These are phyloP conservation scores for Cystofilobasidium capitatum DNA, from an alignment of 768 basidiomycete species.

Conservation along the genomic window DNA sequence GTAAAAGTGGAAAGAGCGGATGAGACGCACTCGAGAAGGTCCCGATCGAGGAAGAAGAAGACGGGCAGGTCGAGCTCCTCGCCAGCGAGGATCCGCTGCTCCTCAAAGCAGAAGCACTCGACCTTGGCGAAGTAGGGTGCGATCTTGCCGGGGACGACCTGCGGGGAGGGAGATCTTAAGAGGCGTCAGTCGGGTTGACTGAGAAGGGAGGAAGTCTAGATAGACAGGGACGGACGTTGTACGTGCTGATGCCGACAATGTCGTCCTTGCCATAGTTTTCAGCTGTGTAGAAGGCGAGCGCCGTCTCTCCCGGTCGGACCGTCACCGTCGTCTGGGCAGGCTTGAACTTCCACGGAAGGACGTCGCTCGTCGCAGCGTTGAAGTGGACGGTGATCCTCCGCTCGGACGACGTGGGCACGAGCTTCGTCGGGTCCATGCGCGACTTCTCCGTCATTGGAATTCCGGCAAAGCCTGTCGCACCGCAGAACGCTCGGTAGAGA, in stretches of 20 bases:
- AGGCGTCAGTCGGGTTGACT: not conserved
- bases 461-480: conserved; percentile 92
- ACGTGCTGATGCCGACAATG: conserved; percentile 95
- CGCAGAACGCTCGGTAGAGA: conserved; percentile 94
- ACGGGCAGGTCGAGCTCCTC: conserved; percentile 98
- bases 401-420: conserved; percentile 24
- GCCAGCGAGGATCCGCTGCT: conserved; percentile 83
- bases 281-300: conserved; percentile 90
- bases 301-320: conserved; percentile 90
- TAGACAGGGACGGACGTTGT: conserved; percentile 51
- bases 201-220: not conserved
- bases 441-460: conserved; percentile 73
- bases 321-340: conserved; percentile 83
- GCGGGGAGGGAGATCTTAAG: not conserved
- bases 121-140: conserved; percentile 99
- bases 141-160: conserved; percentile 48
- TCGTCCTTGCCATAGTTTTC: conserved; percentile 75
- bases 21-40: conserved; percentile 57
- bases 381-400: conserved; percentile 84
- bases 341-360: conserved; percentile 83
- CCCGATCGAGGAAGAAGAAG: conserved; percentile 97
- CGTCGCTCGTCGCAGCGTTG: conserved; percentile 82
- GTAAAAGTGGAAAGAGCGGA: not conserved
- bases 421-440: conserved; percentile 34
- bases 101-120: conserved; percentile 99